Percentiles rank a stretch among this genome's conserved stretches.
Evolutionary conservation across 2,329 filamentous ascomycete species (phyloP).

Genomic region (Diplodia mutila): DNA sequence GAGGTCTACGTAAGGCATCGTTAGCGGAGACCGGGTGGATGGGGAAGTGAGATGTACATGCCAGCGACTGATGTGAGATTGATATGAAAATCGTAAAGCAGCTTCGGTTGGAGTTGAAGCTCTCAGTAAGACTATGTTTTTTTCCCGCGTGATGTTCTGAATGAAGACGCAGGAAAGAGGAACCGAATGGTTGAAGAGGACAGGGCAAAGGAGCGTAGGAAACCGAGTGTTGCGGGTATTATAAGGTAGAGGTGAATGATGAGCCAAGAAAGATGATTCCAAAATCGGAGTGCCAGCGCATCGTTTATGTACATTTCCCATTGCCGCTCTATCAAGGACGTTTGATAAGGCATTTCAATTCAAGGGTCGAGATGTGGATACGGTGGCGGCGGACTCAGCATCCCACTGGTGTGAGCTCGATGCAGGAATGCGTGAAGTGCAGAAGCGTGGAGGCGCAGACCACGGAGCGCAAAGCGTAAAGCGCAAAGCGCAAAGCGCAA

Average conservation of each 20-base stretch:
- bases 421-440: not conserved
- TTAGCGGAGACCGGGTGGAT: not conserved
- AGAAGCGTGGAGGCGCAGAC: not conserved
- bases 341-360: not conserved
- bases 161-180: no score
- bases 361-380: not conserved
- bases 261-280: not conserved
- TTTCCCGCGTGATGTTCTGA: no score
- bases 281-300: not conserved
- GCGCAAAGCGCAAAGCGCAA: not conserved
- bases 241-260: not conserved
- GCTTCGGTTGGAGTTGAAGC: no score
- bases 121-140: no score
- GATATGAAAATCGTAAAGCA: no score
- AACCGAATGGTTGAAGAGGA: not conserved
- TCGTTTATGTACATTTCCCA: not conserved
- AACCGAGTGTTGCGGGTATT: no score
- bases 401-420: not conserved
- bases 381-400: not conserved
- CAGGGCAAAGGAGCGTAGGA: not conserved
- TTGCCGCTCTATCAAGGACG: not conserved
- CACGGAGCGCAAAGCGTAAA: constrained; percentile 2
- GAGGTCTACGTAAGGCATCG: not conserved
- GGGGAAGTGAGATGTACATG: not conserved
- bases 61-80: not conserved